Conservation (phyloP, 768 basidiomycete species). For the Mycena metata region DNA sequence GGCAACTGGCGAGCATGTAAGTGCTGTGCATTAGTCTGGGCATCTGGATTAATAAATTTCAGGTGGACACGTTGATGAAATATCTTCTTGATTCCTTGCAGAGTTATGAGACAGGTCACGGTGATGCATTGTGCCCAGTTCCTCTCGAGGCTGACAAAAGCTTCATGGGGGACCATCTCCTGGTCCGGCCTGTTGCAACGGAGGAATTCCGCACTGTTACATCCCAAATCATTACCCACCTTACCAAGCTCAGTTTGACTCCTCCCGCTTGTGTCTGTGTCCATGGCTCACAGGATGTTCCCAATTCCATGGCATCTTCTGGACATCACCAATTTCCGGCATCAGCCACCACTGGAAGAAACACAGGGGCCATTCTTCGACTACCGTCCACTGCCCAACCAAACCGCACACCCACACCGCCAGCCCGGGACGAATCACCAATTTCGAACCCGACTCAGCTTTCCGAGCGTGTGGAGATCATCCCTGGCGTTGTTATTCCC, state of each 20-base stretch:
- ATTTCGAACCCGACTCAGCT: not conserved
- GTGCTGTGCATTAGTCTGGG: slow-evolving; percentile 15
- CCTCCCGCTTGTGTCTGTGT: not conserved
- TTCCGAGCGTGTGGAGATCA: not conserved
- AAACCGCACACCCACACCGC: not conserved
- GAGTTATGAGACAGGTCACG: slow-evolving; percentile 47
- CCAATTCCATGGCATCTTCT: too few relatives aligned
- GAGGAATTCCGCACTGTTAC: slow-evolving; percentile 36
- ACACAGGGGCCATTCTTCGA: not conserved
- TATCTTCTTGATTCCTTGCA: slow-evolving; percentile 52
- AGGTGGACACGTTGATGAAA: slow-evolving; percentile 52
- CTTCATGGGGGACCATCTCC: slow-evolving; percentile 41
- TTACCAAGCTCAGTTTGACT: not conserved
- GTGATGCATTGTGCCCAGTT: slow-evolving; percentile 46
- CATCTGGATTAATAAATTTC: not conserved
- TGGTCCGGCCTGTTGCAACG: slow-evolving; percentile 29
- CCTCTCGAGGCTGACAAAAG: slow-evolving; percentile 35
- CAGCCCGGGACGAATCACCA: not conserved
- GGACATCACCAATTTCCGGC: too few relatives aligned
- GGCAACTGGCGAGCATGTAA: slow-evolving; percentile 53
- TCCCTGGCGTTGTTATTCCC: slow-evolving; percentile 18
- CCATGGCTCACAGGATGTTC: not conserved
- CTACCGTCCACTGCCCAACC: not conserved
- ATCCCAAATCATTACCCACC: not conserved
- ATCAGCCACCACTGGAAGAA: too few relatives aligned